Conservation (phyloP, 495 filamentous ascomycete genomes). For the Penicillium angulare region DNA sequence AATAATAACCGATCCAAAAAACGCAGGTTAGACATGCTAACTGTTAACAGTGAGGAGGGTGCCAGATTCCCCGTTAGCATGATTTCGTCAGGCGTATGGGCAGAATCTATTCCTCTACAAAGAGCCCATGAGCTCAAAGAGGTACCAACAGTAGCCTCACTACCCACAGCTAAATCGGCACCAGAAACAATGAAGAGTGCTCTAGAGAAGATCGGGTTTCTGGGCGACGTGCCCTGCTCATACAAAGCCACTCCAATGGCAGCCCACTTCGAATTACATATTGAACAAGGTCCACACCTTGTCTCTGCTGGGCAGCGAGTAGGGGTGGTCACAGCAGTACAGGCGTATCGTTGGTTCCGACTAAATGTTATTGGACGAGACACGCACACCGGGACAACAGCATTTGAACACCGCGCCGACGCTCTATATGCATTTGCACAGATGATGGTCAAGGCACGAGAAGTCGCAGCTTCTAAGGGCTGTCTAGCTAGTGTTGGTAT, state of each 20-base stretch:
- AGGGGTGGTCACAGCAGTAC: conserved; percentile 68
- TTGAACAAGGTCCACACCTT: conserved; percentile 76
- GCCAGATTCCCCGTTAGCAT: conserved; percentile 78
- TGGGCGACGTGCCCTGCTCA: conserved; percentile 56
- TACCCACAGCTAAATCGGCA: conserved; percentile 40
- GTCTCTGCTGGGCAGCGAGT: conserved; percentile 60
- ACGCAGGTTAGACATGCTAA: conserved; percentile 10
- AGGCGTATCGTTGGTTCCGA: conserved; percentile 67
- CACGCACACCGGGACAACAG: conserved; percentile 75
- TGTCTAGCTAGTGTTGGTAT: conserved; percentile 73
- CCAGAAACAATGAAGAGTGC: conserved; percentile 67
- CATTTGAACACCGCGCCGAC: conserved; percentile 57
- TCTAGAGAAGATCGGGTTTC: conserved; percentile 67
- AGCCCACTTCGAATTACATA: conserved; percentile 82
- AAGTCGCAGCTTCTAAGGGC: conserved; percentile 52
- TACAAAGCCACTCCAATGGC: conserved; percentile 66
- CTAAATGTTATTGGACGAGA: conserved; percentile 64
- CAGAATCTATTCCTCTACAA: conserved; percentile 61
- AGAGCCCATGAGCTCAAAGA: conserved; percentile 60
- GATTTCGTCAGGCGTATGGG: conserved; percentile 76
- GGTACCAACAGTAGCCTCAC: conserved; percentile 46
- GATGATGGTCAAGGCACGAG: conserved; percentile 66
- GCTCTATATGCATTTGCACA: conserved; percentile 65
- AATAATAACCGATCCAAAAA: conserved; percentile 1
- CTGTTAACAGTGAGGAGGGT: conserved; percentile 62